phyloP scores from a whole-genome alignment of 2,329 filamentous ascomycete species.

The Didymella pinodella region DNA sequence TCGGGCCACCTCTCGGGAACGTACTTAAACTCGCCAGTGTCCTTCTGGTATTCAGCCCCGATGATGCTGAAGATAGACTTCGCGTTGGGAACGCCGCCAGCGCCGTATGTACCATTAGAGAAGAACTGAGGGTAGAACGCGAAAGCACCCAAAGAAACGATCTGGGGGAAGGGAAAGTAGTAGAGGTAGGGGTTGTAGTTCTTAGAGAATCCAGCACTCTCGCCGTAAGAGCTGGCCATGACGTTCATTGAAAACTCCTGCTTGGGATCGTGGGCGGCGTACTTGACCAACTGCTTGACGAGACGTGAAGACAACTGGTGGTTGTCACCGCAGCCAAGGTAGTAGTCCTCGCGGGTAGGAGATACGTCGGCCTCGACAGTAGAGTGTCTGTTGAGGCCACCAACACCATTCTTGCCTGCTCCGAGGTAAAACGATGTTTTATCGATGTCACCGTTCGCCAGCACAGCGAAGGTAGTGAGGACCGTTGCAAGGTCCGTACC shows the following conservation, averaged over 20 bases:
- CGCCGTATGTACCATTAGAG: not conserved
- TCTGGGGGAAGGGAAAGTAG: conserved; percentile 51
- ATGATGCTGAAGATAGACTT: conserved; percentile 55
- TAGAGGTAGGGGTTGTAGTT: conserved; percentile 56
- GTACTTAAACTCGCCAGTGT: conserved; percentile 55
- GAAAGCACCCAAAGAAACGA: conserved; percentile 51
- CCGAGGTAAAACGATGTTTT: not conserved
- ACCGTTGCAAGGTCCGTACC: not conserved
- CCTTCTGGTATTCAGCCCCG: conserved; percentile 55
- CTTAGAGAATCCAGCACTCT: conserved; percentile 54
- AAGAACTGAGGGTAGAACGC: not conserved
- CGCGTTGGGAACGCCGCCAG: conserved; percentile 15
- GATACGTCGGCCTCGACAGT: not conserved
- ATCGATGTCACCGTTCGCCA: not conserved
- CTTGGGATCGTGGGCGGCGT: not conserved
- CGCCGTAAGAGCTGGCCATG: conserved; percentile 21
- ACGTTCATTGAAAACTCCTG: not conserved
- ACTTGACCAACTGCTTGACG: not conserved
- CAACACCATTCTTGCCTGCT: not conserved
- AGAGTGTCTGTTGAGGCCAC: not conserved
- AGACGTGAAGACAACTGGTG: not conserved
- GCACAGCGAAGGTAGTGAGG: not conserved
- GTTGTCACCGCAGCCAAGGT: not conserved
- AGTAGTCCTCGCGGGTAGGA: not conserved
- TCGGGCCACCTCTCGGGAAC: conserved; percentile 58